Conservation (phyloP, 257 asterid genomes). For the Solanum okadae region DNA sequence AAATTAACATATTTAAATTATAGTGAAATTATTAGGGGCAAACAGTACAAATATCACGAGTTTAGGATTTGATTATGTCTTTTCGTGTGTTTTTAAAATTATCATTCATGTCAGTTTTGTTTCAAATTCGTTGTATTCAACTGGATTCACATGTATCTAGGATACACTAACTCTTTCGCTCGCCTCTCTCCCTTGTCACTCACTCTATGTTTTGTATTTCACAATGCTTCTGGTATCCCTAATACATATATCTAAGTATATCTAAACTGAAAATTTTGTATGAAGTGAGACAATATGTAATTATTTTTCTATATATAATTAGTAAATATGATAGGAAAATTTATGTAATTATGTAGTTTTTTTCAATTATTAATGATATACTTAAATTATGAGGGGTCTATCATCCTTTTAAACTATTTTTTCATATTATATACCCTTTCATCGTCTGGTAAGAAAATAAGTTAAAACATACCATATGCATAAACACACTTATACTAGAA, state of each 20-base stretch:
- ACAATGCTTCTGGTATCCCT: fast-evolving
- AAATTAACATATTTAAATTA: background rate
- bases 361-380: too few relatives aligned
- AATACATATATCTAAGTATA: background rate
- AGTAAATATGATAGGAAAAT: too few relatives aligned
- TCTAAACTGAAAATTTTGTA: too few relatives aligned
- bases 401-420: background rate
- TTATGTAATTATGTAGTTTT: too few relatives aligned
- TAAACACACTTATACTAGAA: background rate
- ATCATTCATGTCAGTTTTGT: fast-evolving
- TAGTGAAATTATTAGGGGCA: background rate
- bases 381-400: background rate
- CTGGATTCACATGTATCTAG: fast-evolving
- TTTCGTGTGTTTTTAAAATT: too few relatives aligned
- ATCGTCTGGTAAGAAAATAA: background rate
- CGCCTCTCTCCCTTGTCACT: background rate
- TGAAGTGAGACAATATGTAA: too few relatives aligned
- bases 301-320: too few relatives aligned
- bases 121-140: fast-evolving
- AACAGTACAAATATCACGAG: fast-evolving
- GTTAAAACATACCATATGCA: background rate
- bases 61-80: fast-evolving
- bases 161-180: background rate
- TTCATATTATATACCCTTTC: background rate
- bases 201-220: background rate